Evolutionary conservation across 495 filamentous ascomycete genomes (phyloP), one percentile per base, ranked within the genome.

Genomic region (Penicillium desertorum): DNA sequence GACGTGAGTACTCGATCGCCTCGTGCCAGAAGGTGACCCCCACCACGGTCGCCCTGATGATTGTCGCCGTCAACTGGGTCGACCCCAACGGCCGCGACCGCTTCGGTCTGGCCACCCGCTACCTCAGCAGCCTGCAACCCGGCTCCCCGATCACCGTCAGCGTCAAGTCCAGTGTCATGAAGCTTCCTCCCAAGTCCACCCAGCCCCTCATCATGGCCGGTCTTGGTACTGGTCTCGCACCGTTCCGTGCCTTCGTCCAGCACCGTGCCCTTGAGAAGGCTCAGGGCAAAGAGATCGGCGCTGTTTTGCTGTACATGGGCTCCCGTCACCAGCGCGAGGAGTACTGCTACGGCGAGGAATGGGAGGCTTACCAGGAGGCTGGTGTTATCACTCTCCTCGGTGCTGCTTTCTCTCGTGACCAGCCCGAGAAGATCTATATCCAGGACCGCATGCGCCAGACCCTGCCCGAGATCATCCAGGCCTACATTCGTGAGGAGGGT

Each of bases 301-400:
- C 91, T 29, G 92, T 97, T 54, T 83, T 98, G 20, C 80, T 98
- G 57, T 98, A 98, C 81, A 92, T 98, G 81, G 94, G 94, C 62
- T 92, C 90, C 6, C 91, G 94, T 45, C 92, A 96, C 81, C 91
- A 96, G 77, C 89, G 91, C 56, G 95, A 98, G 76, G 94, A 98
- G 76, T 98, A 98, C 72, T 88, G 96, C 45, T 98, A 98, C 67
- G 94, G 94, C 61, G 94, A 98, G 77, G 94, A 98, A 72, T 98
- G 94, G 94, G 95, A 98, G 74, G 94, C 94, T 4, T 98, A 98
- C 72, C 84, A 93, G 70, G 91, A 91, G 53, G 91, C 95, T 1
- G 94, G 94, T 54, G 88, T 98, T 62, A 90, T 98, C 72, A 98
- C 95, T 5, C 82, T 96, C 30, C 84, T 98, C 20, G 95, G 95